Percentiles rank a stretch among this genome's conserved stretches.
phyloP scores from a whole-genome alignment of 495 filamentous ascomycete genomes.

The Niebla homalea region DNA sequence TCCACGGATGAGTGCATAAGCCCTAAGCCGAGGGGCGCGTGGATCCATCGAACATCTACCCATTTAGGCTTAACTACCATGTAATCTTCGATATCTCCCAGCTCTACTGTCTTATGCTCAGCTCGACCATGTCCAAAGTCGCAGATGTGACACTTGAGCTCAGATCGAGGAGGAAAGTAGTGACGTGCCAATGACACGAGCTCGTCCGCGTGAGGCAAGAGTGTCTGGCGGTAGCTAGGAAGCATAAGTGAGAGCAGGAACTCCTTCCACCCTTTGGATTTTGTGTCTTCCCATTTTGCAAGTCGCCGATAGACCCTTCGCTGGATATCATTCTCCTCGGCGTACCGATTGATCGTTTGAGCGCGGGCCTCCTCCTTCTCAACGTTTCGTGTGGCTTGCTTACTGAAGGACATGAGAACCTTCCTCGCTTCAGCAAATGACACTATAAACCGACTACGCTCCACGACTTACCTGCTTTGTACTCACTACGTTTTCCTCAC shows the following conservation, averaged over 20 bases:
- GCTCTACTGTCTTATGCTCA: constrained; percentile 15
- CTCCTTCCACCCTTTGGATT: constrained; percentile 2
- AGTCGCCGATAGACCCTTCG: constrained; percentile 11
- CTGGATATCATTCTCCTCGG: constrained; percentile 11
- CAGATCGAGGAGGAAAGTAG: constrained; percentile 18
- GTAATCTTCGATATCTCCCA: constrained; percentile 19
- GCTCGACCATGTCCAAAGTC: constrained; percentile 20
- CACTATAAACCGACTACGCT: background rate
- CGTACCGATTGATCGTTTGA: constrained; percentile 10
- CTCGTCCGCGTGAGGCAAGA: constrained; percentile 12
- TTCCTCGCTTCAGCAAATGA: background rate
- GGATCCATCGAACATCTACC: constrained; percentile 20
- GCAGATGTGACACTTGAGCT: constrained; percentile 19
- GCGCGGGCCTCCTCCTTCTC: constrained; percentile 14
- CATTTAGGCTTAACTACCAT: constrained; percentile 18
- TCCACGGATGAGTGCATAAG: constrained; percentile 19
- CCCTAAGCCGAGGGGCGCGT: constrained; percentile 22
- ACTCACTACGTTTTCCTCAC: constrained; percentile 16
- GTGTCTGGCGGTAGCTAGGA: background rate
- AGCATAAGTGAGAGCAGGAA: constrained; percentile 2
- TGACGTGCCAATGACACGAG: constrained; percentile 13
- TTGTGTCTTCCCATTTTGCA: constrained; percentile 12
- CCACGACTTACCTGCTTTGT: constrained; percentile 11
- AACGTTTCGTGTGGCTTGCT: constrained; percentile 11
- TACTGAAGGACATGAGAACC: constrained; percentile 12